phyloP scores from a whole-genome alignment of 1,284 basidiomycete genomes.

The Dichomitus squalens region DNA sequence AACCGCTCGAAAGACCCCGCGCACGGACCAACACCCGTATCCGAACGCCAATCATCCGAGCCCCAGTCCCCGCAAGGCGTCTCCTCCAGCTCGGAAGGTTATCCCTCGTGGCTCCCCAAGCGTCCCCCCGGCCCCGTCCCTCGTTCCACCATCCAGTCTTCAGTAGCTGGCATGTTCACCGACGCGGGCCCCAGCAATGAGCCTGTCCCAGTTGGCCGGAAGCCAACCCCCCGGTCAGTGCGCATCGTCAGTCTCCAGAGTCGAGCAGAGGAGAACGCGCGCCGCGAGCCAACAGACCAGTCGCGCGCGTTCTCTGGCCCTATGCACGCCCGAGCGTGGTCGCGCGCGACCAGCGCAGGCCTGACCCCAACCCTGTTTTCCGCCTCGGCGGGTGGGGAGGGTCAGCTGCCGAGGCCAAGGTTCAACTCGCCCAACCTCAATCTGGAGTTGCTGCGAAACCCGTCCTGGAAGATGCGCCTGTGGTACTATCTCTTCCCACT shows the following conservation, averaged over 20 bases:
- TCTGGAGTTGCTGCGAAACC: slow-evolving; percentile 64
- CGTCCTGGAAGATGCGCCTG: slow-evolving; percentile 53
- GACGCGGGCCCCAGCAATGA: slow-evolving; percentile 44
- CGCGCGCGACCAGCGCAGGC: slow-evolving; percentile 56
- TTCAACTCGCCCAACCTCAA: slow-evolving; percentile 67
- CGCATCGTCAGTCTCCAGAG: slow-evolving; percentile 73
- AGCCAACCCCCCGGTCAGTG: slow-evolving; percentile 75
- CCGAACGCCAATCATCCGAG: slow-evolving; percentile 26
- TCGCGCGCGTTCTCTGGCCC: slow-evolving; percentile 41
- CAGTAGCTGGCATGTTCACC: slow-evolving; percentile 42
- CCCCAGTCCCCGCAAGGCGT: slow-evolving; percentile 32
- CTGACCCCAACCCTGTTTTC: slow-evolving; percentile 51
- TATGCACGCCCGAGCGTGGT: slow-evolving; percentile 52
- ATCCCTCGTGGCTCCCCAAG: slow-evolving; percentile 79
- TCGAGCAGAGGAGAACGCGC: slow-evolving; percentile 38
- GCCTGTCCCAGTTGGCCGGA: slow-evolving; percentile 51
- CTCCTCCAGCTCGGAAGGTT: slow-evolving; percentile 57
- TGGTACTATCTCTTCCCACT: slow-evolving; percentile 71
- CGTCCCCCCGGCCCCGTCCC: slow-evolving; percentile 77
- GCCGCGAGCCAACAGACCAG: slow-evolving; percentile 55
- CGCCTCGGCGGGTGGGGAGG: slow-evolving; percentile 34
- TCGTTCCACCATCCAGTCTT: slow-evolving; percentile 65
- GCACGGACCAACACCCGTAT: slow-evolving; percentile 27
- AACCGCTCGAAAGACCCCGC: slow-evolving; percentile 21
- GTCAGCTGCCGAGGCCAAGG: slow-evolving; percentile 52